Evolutionary conservation across 768 basidiomycete genomes (phyloP), one percentile per base, ranked within the genome.

Genomic region (Hericium alpestre): DNA sequence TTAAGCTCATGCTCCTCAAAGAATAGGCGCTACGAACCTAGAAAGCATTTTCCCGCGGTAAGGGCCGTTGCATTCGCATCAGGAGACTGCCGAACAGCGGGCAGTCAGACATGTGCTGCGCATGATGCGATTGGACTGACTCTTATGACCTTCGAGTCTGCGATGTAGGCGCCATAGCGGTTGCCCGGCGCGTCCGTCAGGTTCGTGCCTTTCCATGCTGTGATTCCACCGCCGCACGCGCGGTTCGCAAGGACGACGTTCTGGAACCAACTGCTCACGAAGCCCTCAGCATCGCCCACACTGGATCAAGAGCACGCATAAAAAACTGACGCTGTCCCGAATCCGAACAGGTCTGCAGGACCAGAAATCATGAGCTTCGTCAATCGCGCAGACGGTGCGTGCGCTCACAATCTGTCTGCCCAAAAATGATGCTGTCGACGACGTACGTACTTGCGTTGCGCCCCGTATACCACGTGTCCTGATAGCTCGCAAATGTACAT

Each of bases 381-480:
- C 49, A 51, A 37, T 48, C 27, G 49, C 32, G 1, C 9, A 27
- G 15, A 56, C 23, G 49, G 23, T 27, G 48, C 11, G 37, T 48
- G 0, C 41, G 67, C 77, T 61, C 59, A 82, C 83, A 86, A 61
- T 87, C 84, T 0, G 80, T 83, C 63, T 79, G 73, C 4, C 85
- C 84, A 56, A 74, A 83, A 23, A 87, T 75, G 15, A 79, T 76
- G 57, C 82, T 82, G 53, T 84, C 83, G 5, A 78, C 74, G 10
- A 79, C 79, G 65, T 81, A 84, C 0, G 81, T 82, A 65, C 75
- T 79, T 4, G 73, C 79, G 51, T 76, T 82, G 2, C 73, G 69
- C 0, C 84, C 84, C 0, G 81, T 79, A 62, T 81, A 84, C 78
- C 81, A 82, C 0, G 84, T 85, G 62, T 84, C 82, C 64, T 85